phyloP scores from a whole-genome alignment of 2,329 filamentous ascomycete species.

The Tolypocladium tundrense region DNA sequence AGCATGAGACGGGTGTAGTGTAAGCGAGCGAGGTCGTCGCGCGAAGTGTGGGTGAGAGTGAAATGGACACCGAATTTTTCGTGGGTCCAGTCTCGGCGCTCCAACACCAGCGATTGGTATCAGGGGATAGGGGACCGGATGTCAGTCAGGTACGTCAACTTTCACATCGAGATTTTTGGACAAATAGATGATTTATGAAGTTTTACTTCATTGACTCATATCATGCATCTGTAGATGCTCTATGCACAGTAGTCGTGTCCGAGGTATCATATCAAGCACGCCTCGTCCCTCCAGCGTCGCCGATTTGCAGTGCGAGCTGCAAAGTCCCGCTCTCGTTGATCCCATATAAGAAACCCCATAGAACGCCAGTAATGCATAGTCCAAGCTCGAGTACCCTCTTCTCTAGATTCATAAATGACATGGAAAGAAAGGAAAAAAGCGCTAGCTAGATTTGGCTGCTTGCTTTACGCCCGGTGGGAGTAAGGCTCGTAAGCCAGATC shows the following conservation, averaged over 20 bases:
- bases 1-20: background rate
- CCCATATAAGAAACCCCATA: background rate
- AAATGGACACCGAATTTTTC: background rate
- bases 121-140: no score
- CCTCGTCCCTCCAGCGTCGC: background rate
- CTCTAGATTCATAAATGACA: background rate
- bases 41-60: background rate
- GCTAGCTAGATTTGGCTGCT: background rate
- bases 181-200: no score
- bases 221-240: constrained; percentile 3
- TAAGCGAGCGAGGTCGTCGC: background rate
- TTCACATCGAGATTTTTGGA: background rate
- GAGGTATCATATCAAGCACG: background rate
- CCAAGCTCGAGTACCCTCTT: background rate
- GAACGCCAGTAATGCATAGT: background rate
- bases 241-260: background rate
- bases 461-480: constrained; percentile 42
- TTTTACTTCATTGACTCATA: background rate
- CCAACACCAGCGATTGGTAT: background rate
- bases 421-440: background rate
- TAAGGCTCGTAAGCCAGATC: constrained; percentile 55
- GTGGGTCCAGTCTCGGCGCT: background rate
- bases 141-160: background rate
- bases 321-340: background rate
- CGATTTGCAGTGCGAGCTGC: background rate